Evolutionary conservation across 2,329 filamentous ascomycete genomes (phyloP).

Genomic region (Trichoderma sp.): DNA sequence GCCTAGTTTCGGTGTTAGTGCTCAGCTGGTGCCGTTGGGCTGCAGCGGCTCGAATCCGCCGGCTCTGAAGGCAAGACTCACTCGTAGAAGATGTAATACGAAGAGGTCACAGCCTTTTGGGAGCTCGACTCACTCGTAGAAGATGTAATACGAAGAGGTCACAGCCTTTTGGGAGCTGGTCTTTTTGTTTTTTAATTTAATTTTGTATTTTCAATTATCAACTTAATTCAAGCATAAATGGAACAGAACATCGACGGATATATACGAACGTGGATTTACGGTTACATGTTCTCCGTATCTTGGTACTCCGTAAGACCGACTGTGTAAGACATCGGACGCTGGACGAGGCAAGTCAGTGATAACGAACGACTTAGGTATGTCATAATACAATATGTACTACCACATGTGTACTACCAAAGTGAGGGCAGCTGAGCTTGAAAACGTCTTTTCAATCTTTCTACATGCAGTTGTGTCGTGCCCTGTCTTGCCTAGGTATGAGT

Average conservation of each 20-base stretch:
- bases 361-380: background rate
- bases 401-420: background rate
- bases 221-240: background rate
- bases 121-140: background rate
- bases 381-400: background rate
- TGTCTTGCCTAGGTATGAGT: background rate
- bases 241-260: background rate
- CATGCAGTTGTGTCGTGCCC: no score
- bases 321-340: background rate
- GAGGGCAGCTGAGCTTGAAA: accelerated
- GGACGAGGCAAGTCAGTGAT: background rate
- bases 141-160: background rate
- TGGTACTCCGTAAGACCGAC: background rate
- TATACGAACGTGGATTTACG: background rate
- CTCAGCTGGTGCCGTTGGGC: background rate
- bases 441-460: background rate
- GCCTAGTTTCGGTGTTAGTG: conserved; percentile 6
- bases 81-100: background rate
- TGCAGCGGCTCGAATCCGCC: background rate
- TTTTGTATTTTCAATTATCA: background rate
- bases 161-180: background rate
- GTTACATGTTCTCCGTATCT: background rate
- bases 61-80: background rate
- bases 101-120: background rate
- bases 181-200: background rate